Evolutionary conservation across 2,329 filamentous ascomycete species (phyloP).

Genomic region (Stachybotrys elegans): DNA sequence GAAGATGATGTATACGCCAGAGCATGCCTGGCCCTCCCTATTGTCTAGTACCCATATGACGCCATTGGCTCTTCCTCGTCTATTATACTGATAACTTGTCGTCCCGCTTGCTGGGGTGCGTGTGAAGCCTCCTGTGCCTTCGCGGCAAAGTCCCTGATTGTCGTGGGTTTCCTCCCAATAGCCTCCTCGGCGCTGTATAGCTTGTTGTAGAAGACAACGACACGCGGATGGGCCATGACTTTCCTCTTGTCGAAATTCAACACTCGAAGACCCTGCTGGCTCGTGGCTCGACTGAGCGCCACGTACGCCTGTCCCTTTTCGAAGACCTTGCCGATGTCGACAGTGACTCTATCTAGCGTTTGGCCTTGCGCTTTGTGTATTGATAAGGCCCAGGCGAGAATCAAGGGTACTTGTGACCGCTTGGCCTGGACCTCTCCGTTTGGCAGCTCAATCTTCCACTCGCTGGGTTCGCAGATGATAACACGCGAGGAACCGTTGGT

Average conservation of each 20-base stretch:
- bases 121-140: conserved; percentile 24
- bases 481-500: conserved; percentile 59
- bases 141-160: conserved; percentile 35
- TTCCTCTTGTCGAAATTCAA: conserved; percentile 82
- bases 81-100: conserved; percentile 29
- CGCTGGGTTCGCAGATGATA: conserved; percentile 78
- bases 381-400: conserved; percentile 92
- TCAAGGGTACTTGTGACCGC: conserved; percentile 76
- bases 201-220: conserved; percentile 79
- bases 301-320: conserved; percentile 98
- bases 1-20: too few species aligned
- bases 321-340: conserved; percentile 87
- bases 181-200: conserved; percentile 67
- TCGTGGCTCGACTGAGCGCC: conserved; percentile 86
- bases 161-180: conserved; percentile 21
- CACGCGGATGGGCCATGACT: conserved; percentile 89
- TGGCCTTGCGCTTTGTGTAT: conserved; percentile 98
- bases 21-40: too few species aligned
- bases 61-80: conserved; percentile 47
- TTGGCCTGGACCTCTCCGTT: conserved; percentile 91
- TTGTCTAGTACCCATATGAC: conserved; percentile 37
- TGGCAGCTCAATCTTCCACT: conserved; percentile 96
- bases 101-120: conserved; percentile 10
- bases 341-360: conserved; percentile 88
- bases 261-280: conserved; percentile 81